Percentiles rank a stretch among this genome's conserved stretches.
Conservation (phyloP, 768 basidiomycete genomes). For the Lanmaoa pseudosensibilis region DNA sequence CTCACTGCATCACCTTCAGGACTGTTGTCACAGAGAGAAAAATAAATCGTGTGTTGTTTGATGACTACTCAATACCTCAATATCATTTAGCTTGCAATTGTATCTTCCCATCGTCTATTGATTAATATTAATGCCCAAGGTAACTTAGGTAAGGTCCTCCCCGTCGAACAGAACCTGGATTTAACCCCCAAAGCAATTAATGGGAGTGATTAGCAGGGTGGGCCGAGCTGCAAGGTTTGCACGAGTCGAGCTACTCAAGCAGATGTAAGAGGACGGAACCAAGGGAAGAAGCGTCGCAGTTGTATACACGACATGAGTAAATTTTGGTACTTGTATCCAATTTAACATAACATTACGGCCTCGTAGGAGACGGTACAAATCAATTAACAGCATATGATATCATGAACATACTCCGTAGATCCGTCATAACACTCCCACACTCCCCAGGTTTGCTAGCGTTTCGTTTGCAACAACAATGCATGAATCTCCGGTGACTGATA, state of each 20-base stretch:
- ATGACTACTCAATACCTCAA: background rate
- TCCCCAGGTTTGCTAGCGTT: background rate
- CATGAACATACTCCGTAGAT: slow-evolving; percentile 27
- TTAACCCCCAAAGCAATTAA: background rate
- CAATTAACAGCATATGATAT: slow-evolving; percentile 32
- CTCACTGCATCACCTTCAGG: background rate
- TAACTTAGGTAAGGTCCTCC: background rate
- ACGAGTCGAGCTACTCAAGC: background rate
- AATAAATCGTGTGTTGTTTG: background rate
- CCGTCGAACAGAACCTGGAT: background rate
- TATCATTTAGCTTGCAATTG: background rate
- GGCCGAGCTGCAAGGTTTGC: background rate
- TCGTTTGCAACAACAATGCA: slow-evolving; percentile 7
- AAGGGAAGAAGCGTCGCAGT: background rate
- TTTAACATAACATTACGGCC: slow-evolving; percentile 32
- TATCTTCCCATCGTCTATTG: background rate
- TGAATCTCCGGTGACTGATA: background rate
- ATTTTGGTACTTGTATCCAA: slow-evolving; percentile 10
- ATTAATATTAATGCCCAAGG: background rate
- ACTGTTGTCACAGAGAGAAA: background rate
- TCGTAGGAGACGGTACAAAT: slow-evolving; percentile 31
- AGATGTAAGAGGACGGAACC: background rate
- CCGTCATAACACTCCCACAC: slow-evolving; percentile 4
- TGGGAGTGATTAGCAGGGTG: background rate
- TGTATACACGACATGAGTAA: background rate